A percentile compares a stretch with the other conserved stretches of the same genome.
These are phyloP conservation scores for Botrytis fragariae DNA, from an alignment of 2,329 filamentous ascomycete genomes.

Conservation along the genomic window DNA sequence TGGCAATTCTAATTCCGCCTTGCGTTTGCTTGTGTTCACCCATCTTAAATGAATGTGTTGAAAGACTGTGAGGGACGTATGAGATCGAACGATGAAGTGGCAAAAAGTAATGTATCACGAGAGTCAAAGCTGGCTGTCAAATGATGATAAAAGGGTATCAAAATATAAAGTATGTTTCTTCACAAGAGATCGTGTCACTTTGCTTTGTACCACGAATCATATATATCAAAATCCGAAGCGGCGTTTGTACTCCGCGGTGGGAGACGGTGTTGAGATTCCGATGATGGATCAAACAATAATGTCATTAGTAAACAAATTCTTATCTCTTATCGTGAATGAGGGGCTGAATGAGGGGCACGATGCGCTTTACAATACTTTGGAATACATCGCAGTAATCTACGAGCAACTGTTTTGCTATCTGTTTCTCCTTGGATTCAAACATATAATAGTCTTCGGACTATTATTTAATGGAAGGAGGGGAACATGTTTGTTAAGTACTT, in stretches of 20 bases:
- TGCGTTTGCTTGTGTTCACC: slow-evolving; percentile 35
- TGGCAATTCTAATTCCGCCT: slow-evolving; percentile 68
- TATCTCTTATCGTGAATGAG: slow-evolving; percentile 21
- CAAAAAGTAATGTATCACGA: slow-evolving; percentile 2
- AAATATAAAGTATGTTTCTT: background rate
- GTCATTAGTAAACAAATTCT: slow-evolving; percentile 17
- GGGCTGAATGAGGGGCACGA: slow-evolving; percentile 9
- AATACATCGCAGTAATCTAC: background rate
- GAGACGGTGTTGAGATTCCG: slow-evolving; percentile 17
- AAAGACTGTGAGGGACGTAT: background rate
- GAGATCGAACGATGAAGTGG: background rate
- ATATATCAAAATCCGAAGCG: slow-evolving; percentile 13
- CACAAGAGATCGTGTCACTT: background rate
- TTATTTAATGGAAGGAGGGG: background rate
- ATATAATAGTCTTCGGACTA: background rate
- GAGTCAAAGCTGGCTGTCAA: background rate
- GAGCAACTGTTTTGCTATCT: background rate
- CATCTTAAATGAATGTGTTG: slow-evolving; percentile 25
- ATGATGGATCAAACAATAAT: slow-evolving; percentile 2
- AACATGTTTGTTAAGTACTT: background rate
- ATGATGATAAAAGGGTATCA: background rate
- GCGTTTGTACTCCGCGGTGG: slow-evolving; percentile 16
- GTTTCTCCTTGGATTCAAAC: background rate
- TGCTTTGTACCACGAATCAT: background rate
- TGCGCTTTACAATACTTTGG: background rate